Conservation (phyloP, 108 stramenopile genomes). For the Cyclotella kingstonii region DNA sequence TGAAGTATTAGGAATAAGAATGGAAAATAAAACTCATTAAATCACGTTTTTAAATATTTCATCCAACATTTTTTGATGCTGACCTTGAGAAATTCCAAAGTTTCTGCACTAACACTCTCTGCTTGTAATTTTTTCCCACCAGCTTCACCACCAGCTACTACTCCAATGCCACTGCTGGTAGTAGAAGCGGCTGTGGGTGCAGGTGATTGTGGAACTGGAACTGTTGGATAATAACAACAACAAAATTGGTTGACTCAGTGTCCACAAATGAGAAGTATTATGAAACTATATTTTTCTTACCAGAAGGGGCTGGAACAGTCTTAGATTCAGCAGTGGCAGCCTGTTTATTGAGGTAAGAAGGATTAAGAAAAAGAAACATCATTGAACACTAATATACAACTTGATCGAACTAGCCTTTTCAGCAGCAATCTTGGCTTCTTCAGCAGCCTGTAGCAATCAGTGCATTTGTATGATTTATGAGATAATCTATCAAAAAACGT, state of each 20-base stretch:
- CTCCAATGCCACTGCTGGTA: conserved; percentile 53
- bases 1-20: neutral
- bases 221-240: conserved; percentile 5
- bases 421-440: conserved; percentile 19
- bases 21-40: neutral
- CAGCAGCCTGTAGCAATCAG: neutral
- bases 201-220: conserved; percentile 39
- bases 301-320: conserved; percentile 1
- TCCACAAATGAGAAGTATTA: too few species aligned
- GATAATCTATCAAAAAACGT: too few species aligned
- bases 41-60: neutral
- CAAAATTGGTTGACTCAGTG: too few species aligned
- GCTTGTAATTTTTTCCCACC: conserved; percentile 78
- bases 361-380: too few species aligned
- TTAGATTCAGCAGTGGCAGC: conserved; percentile 18
- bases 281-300: neutral
- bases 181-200: conserved; percentile 21
- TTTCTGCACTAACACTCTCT: conserved; percentile 77
- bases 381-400: too few species aligned
- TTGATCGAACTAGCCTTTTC: conserved; percentile 19
- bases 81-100: conserved; percentile 73
- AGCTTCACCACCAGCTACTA: conserved; percentile 48
- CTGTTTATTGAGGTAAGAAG: too few species aligned
- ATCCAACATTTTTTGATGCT: neutral
- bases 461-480: neutral